Conservation (phyloP, 1,284 basidiomycete genomes). For the Flammula alnicola region DNA sequence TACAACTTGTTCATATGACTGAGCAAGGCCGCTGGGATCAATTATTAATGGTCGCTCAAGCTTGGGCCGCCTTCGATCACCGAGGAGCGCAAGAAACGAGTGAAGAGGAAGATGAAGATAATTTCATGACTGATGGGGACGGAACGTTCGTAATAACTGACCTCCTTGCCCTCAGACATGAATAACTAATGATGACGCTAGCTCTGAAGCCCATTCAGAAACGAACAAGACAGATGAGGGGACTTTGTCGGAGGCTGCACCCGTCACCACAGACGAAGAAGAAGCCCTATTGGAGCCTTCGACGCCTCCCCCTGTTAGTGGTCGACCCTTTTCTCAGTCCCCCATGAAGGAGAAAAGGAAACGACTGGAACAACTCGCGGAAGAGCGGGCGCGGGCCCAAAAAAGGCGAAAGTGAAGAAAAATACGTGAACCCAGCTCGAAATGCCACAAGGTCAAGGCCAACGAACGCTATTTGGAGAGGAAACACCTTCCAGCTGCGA, state of each 20-base stretch:
- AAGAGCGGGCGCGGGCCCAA: conserved; percentile 19
- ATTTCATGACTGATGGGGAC: conserved; percentile 42
- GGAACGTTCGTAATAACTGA: conserved; percentile 18
- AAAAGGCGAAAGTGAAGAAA: conserved; percentile 16
- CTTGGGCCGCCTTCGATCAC: conserved; percentile 44
- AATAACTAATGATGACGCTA: conserved; percentile 8
- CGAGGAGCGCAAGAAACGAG: conserved; percentile 40
- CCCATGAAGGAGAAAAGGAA: conserved; percentile 42
- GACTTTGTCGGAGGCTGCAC: too few relatives aligned
- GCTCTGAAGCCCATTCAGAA: conserved; percentile 13
- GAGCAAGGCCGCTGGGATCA: conserved; percentile 54
- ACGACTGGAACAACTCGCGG: conserved; percentile 39
- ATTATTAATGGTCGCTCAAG: conserved; percentile 45
- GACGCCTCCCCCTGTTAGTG: conserved; percentile 16
- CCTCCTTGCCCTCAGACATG: conserved; percentile 3
- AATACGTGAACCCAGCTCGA: neutral
- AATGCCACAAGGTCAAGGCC: too few relatives aligned
- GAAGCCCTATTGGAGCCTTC: conserved; percentile 1
- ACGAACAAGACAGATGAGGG: too few relatives aligned
- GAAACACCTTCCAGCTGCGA: too few relatives aligned
- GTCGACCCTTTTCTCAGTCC: conserved; percentile 34
- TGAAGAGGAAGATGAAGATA: conserved; percentile 48
- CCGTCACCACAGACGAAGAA: conserved; percentile 6
- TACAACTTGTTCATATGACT: conserved; percentile 46
- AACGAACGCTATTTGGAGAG: too few relatives aligned